A percentile compares a stretch with the other conserved stretches of the same genome.
These are phyloP conservation scores for Diutina scorzettiae DNA, from an alignment of 1,139 yeast genomes.

Conservation along the genomic window DNA sequence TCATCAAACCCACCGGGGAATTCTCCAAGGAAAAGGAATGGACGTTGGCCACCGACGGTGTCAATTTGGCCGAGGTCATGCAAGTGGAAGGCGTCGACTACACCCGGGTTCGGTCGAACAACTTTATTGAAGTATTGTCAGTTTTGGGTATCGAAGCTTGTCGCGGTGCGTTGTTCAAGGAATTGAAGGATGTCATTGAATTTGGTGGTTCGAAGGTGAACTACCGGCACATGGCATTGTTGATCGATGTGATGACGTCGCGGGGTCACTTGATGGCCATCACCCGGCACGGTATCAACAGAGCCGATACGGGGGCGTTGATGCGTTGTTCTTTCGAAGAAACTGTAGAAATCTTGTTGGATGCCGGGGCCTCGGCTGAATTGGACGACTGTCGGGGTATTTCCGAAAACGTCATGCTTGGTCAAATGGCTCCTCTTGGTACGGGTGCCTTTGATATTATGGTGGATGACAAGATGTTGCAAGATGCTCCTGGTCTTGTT, in stretches of 20 bases:
- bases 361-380: conserved; percentile 97
- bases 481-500: conserved; percentile 13
- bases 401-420: conserved; percentile 93
- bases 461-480: conserved; percentile 84
- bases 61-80: conserved; percentile 90
- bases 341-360: conserved; percentile 92
- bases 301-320: conserved; percentile 96
- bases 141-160: conserved; percentile 99
- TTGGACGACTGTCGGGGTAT: conserved; percentile 98
- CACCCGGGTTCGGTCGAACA: conserved; percentile 81
- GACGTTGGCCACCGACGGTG: conserved; percentile 99
- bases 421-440: conserved; percentile 98
- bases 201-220: conserved; percentile 99
- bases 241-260: conserved; percentile 97
- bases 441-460: conserved; percentile 96
- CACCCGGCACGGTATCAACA: conserved; percentile 98
- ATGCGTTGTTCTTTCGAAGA: conserved; percentile 99
- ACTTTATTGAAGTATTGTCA: conserved; percentile 88
- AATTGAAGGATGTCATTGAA: conserved; percentile 92
- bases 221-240: conserved; percentile 94
- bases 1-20: conserved; percentile 78
- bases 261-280: conserved; percentile 98
- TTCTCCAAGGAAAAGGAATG: conserved; percentile 85
- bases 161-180: conserved; percentile 84
- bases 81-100: conserved; percentile 92